Base-by-base conservation (phyloP, 306 rosid genomes). In the Gleditsia sinensis region DNA sequence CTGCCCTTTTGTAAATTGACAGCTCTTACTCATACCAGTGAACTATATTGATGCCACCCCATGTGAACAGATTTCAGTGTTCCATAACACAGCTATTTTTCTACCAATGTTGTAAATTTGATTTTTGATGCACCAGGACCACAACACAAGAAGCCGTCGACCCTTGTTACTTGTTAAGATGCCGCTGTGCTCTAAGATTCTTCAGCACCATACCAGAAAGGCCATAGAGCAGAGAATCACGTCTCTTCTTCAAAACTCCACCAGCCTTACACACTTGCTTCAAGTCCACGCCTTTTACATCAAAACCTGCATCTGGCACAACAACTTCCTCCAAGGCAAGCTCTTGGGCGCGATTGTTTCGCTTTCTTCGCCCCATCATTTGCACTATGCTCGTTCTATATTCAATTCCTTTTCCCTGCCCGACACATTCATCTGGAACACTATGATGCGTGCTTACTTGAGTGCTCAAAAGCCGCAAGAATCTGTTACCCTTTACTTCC, bases 281-380 rank as follows among this genome's bases (percentile, higher is more conserved):
- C 80, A 75, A 75, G 58, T 75, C 43, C 80, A 75, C 34, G 73
- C 80, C 57, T 56, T 75, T 27, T 54, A 39, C 80, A 28, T 75
- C 73, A 75, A 75, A 65, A 51, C 74, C 20, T 65, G 36, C 39
- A 7, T 7, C 39, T 27, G 12, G 23, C 56, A 25, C 1, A 65
- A 75, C 56, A 65, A 30, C 2, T 75, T 65, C 37, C 46, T 75
- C 61, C 72, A 75, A 1, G 53, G 48, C 53, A 75, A 65, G 80
- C 43, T 75, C 46, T 54, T 75, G 27, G 21, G 20, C 36, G 19
- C 56, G 4, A 19, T 66, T 17, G 30, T 65, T 54, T 75, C 74
- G 1, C 58, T 75, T 54, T 69, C 80, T 14, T 6, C 48, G 0
- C 72, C 66, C 16, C 68, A 6, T 43, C 17, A 76, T 16, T 5